Conservation (phyloP, 1,139 yeast species). For the Keqinozyma sinolaborantium region DNA sequence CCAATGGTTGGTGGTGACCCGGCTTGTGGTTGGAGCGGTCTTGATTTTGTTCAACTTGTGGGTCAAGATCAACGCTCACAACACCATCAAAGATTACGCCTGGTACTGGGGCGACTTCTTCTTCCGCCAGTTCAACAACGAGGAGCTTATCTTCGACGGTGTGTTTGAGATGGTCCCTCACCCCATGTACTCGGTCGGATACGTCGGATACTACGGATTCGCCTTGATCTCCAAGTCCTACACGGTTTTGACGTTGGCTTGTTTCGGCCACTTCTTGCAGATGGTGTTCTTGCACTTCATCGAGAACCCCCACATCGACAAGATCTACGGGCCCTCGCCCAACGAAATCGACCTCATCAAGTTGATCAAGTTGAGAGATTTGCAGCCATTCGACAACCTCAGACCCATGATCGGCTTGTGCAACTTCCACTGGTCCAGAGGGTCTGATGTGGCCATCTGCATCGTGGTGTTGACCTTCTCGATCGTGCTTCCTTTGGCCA, state of each 20-base stretch:
- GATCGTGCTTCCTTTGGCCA: constrained; percentile 33
- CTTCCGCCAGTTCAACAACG: constrained; percentile 71
- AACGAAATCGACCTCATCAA: constrained; percentile 35
- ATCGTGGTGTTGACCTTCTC: constrained; percentile 43
- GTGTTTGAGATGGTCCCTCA: constrained; percentile 91
- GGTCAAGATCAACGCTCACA: constrained; percentile 88
- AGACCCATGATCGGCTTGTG: constrained; percentile 63
- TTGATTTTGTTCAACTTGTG: constrained; percentile 73
- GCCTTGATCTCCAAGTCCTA: constrained; percentile 78
- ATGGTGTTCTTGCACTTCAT: constrained; percentile 74
- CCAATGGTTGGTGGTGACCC: constrained; percentile 29
- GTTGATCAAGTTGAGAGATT: constrained; percentile 39
- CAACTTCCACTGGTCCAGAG: constrained; percentile 64
- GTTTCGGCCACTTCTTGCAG: constrained; percentile 76
- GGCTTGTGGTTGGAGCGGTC: constrained; percentile 40
- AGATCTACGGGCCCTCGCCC: constrained; percentile 58
- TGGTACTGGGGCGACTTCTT: constrained; percentile 98
- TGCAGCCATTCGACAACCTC: constrained; percentile 43
- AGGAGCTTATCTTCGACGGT: constrained; percentile 82
- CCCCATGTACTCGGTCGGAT: constrained; percentile 92
- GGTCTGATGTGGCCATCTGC: constrained; percentile 60
- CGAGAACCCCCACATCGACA: constrained; percentile 86
- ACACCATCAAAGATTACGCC: constrained; percentile 86
- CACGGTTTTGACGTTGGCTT: constrained; percentile 65
- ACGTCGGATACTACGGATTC: constrained; percentile 83